These are phyloP conservation scores for Tulasnella sp. DNA, from an alignment of 768 basidiomycete genomes.

Conservation along the genomic window DNA sequence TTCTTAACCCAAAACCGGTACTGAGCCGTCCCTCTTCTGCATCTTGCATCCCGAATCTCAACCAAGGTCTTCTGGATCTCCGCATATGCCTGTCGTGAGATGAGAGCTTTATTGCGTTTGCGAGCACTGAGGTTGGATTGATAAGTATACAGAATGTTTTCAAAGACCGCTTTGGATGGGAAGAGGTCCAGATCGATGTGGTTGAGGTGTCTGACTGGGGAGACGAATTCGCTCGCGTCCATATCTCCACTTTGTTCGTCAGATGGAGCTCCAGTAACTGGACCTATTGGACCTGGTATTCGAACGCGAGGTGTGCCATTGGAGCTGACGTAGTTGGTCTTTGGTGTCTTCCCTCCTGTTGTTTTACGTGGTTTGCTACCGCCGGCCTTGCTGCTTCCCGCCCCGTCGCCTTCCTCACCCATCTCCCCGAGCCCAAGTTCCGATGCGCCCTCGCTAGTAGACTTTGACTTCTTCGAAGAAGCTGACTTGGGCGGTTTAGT, in stretches of 20 bases:
- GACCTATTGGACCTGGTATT: slow-evolving; percentile 6
- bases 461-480: neutral
- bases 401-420: slow-evolving; percentile 7
- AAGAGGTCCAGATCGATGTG: slow-evolving; percentile 32
- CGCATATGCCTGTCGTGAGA: slow-evolving; percentile 28
- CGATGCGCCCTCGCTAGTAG: neutral
- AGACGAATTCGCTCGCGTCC: slow-evolving; percentile 26
- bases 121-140: slow-evolving; percentile 32
- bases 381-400: neutral
- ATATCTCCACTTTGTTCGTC: slow-evolving; percentile 13
- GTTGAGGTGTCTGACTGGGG: slow-evolving; percentile 23
- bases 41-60: slow-evolving; percentile 29
- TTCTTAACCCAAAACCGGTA: slow-evolving; percentile 34
- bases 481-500: neutral
- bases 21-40: slow-evolving; percentile 33
- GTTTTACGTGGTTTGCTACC: slow-evolving; percentile 21
- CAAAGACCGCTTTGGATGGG: slow-evolving; percentile 28
- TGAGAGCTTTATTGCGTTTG: slow-evolving; percentile 33
- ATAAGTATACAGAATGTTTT: slow-evolving; percentile 32
- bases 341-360: neutral
- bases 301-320: neutral
- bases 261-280: slow-evolving; percentile 20
- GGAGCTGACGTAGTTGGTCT: slow-evolving; percentile 13
- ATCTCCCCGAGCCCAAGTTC: neutral
- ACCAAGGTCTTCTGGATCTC: slow-evolving; percentile 33